These are phyloP conservation scores for Neoconidiobolus thromboides DNA, from an alignment of 371 early-diverging fungal species.

Conservation along the genomic window DNA sequence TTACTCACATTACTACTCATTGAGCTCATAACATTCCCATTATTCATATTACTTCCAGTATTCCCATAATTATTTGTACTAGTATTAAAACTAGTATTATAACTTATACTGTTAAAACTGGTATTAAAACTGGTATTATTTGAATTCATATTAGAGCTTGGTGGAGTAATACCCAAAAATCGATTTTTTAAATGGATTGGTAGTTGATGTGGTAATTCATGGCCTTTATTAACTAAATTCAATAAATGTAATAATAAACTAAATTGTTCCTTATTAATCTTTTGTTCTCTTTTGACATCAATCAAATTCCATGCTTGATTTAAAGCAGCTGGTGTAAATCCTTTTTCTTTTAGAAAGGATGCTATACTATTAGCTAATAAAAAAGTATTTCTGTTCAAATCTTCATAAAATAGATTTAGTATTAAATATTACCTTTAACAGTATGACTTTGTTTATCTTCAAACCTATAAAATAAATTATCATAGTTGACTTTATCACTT, in stretches of 20 bases:
- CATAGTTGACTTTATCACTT: slow-evolving; percentile 3
- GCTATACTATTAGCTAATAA: not conserved
- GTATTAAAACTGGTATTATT: not conserved
- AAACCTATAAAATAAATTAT: not conserved
- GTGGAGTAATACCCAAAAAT: not conserved
- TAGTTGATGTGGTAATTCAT: not conserved
- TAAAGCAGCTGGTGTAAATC: not conserved
- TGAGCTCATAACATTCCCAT: not conserved
- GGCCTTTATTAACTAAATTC: not conserved
- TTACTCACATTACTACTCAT: not conserved
- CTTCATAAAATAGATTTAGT: not conserved
- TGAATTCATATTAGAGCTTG: not conserved
- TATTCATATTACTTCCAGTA: not conserved
- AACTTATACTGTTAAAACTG: not conserved
- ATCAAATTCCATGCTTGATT: slow-evolving; percentile 2
- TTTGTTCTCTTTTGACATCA: slow-evolving; percentile 1
- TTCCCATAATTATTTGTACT: not conserved
- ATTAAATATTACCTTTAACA: not conserved
- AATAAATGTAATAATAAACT: not conserved
- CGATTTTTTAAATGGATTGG: slow-evolving; percentile 5
- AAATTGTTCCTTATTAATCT: slow-evolving; percentile 1
- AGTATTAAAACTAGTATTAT: not conserved
- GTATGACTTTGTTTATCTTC: not conserved
- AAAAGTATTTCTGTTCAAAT: not conserved
- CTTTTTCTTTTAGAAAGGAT: not conserved